Evolutionary conservation across 1,284 basidiomycete species (phyloP).

Genomic region (Papiliotrema terrestris): DNA sequence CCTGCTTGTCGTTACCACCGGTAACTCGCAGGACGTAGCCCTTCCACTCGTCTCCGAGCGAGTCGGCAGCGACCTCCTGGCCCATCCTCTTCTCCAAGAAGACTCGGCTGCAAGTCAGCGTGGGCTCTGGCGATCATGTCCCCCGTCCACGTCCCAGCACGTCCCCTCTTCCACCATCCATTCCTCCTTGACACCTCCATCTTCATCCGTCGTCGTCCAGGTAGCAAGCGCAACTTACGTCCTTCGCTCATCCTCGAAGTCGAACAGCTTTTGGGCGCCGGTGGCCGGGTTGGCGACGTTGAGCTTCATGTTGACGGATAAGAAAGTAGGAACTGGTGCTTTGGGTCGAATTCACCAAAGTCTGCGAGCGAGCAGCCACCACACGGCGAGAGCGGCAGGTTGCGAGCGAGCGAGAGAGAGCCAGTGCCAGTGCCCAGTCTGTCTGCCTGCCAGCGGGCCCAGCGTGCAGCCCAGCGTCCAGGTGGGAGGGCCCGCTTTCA

Average conservation of each 20-base stretch:
- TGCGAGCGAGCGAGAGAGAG: no score
- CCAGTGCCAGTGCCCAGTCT: no score
- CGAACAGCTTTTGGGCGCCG: constrained; percentile 94
- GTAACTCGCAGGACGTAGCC: constrained; percentile 97
- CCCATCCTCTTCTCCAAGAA: constrained; percentile 97
- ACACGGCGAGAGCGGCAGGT: no score
- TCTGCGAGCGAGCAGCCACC: neutral
- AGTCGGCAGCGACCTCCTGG: constrained; percentile 84
- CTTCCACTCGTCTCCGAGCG: constrained; percentile 93
- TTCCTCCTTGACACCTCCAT: neutral
- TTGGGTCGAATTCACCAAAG: neutral
- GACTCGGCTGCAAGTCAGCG: constrained; percentile 61
- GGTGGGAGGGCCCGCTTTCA: no score
- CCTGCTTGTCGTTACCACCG: constrained; percentile 61
- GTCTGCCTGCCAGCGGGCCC: no score
- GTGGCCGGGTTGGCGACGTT: constrained; percentile 97
- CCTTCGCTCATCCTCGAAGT: constrained; percentile 88
- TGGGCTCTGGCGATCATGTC: neutral
- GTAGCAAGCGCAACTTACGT: constrained; percentile 58
- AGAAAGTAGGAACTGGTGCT: neutral
- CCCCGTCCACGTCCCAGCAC: neutral
- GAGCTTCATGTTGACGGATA: constrained; percentile 74
- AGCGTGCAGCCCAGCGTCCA: no score
- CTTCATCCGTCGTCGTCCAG: neutral
- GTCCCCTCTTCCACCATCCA: neutral